Base-by-base conservation (phyloP, 2,329 filamentous ascomycete species). In the Aspergillus hiratsukae region DNA sequence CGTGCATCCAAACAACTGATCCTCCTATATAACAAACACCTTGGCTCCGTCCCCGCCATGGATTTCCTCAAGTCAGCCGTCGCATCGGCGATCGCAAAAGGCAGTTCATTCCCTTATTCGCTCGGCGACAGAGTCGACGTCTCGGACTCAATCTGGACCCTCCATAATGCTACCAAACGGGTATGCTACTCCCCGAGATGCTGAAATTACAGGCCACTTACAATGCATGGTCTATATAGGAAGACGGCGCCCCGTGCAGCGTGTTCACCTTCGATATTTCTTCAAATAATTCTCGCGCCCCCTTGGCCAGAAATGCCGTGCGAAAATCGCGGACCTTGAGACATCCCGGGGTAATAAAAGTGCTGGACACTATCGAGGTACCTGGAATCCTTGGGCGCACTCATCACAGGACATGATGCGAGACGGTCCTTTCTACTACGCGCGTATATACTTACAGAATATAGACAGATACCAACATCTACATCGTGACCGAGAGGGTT, bases 11-110 rank as follows among this genome's bases (percentile, higher is more conserved):
- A 54, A 41, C 49, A 53, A 54, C 53, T 40, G 11, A 23, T 23
- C 11, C 31, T 37, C 31, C 31, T 37, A 6, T 5, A 45, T 45
- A 45, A 45, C 41, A 23, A 45, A 21, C 41, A 23, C n/a, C 2
- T 17, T 37, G 31, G 14, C 40, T 45, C 48, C n/a, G 17, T 43
- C 49, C 25, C 54, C 37, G 58, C 64, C 64, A 99, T 99, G 94
- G 92, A 99, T 74, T 97, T 97, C 70, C 84, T 99, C 71, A 97
- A 97, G 78, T 97, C 92, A 59, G 94, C 94, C 52, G 91, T 97
- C 71, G 93, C 92, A 48, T 97, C 94, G 59, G 93, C 92, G 65
- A 97, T 99, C 68, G 90, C 94, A 48, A 94, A 96, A 74, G 92
- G 93, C 1, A 91, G 92, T 53, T 87, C 92, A 5, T 96, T 97